Evolutionary conservation across 2,329 filamentous ascomycete species (phyloP).

Genomic region (Chalaropsis thielavioides): DNA sequence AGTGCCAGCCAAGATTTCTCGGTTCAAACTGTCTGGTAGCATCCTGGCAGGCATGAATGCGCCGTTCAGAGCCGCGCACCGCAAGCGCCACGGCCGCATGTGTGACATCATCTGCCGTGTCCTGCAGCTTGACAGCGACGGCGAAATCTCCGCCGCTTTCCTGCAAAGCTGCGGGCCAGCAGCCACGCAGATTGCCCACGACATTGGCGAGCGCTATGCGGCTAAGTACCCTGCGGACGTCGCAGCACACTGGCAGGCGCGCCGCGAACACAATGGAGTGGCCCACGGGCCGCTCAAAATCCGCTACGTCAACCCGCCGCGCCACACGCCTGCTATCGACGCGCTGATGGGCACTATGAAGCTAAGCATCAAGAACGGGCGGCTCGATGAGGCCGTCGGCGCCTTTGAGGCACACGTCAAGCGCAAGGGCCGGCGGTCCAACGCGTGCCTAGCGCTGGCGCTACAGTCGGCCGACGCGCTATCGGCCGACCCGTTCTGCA

Average conservation of each 20-base stretch:
- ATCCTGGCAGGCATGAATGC: slow-evolving; percentile 5
- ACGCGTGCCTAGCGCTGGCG: slow-evolving; percentile 11
- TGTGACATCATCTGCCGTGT: slow-evolving; percentile 10
- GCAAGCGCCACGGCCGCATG: slow-evolving; percentile 10
- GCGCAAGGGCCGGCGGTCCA: slow-evolving; percentile 9
- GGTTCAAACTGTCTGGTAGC: slow-evolving; percentile 8
- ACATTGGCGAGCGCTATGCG: slow-evolving; percentile 6
- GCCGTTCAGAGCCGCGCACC: neutral
- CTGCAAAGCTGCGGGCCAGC: slow-evolving; percentile 1
- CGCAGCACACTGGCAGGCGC: neutral
- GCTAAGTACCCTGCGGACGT: neutral
- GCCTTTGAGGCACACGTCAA: slow-evolving; percentile 10
- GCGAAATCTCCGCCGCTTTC: neutral
- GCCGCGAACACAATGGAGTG: neutral
- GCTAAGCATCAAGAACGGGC: neutral
- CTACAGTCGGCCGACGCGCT: slow-evolving; percentile 11
- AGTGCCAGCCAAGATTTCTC: neutral
- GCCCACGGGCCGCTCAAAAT: neutral
- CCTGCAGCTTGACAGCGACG: slow-evolving; percentile 10
- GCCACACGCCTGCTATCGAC: slow-evolving; percentile 8
- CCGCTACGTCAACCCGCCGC: slow-evolving; percentile 1
- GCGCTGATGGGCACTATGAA: slow-evolving; percentile 15
- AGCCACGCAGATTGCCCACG: slow-evolving; percentile 1
- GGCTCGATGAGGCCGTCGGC: neutral
- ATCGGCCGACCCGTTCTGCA: neutral